Evolutionary conservation across 257 asterid genomes (phyloP).

Genomic region (Solanum arcanum): DNA sequence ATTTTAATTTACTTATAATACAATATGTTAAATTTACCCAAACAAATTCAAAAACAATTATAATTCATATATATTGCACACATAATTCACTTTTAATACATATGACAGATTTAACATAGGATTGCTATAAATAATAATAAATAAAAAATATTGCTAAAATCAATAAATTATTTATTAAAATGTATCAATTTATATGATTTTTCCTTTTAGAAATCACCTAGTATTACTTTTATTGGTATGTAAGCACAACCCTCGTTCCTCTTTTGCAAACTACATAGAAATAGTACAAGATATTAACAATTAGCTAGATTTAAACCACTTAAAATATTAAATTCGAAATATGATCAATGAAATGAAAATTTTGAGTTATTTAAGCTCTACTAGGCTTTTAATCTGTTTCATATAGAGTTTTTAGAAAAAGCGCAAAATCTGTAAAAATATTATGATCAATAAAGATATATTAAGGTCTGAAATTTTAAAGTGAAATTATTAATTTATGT

Average conservation of each 20-base stretch:
- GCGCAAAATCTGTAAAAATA: not conserved
- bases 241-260: not conserved
- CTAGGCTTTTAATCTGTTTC: not conserved
- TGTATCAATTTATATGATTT: too few species aligned
- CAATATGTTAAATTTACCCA: too few species aligned
- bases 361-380: not conserved
- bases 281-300: not conserved
- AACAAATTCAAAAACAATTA: too few species aligned
- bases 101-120: too few species aligned
- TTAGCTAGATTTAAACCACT: not conserved
- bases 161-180: too few species aligned
- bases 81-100: too few species aligned
- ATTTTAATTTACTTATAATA: too few species aligned
- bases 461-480: not conserved
- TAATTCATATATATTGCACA: too few species aligned
- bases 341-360: not conserved
- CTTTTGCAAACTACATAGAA: not conserved
- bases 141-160: too few species aligned
- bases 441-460: not conserved
- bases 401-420: not conserved
- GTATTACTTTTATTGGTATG: not conserved
- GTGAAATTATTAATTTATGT: not conserved
- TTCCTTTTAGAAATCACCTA: not conserved
- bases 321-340: not conserved
- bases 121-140: too few species aligned